Evolutionary conservation across 1,139 yeast genomes (phyloP), one percentile per base, ranked within the genome.

Genomic region (Geotrichum bryndzae): DNA sequence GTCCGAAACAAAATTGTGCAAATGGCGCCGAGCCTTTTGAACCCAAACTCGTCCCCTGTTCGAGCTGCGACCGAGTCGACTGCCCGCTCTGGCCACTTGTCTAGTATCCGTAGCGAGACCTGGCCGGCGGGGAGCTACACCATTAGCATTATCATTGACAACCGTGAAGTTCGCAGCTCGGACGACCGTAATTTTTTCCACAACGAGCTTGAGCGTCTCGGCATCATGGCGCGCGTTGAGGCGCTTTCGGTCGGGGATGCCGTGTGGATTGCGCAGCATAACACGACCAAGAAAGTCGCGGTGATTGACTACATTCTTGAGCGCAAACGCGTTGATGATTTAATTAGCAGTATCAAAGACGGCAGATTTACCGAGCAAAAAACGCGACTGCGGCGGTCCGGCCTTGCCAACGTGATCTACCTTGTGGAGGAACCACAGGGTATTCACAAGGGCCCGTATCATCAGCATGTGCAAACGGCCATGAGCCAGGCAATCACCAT

Each of bases 361-460:
- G 97, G 97, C 2, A 78, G 99, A 59, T 92, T 75, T 61, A 68
- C 66, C 22, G 99, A 94, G 72, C 99, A 94, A 71, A 92, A 94
- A 71, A 77, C 80, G 31, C 80, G 99, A 60, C 77, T 94, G 63
- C 81, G 80, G 58, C 82, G 85, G 70, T 82, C 95, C 0, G 90
- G 88, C 0, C 77, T 92, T 72, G 78, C 78, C 41, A 82, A 88
- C 67, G 82, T 86, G 54, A 87, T 85, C 67, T 95, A 94, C 68
- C 73, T 95, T 15, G 83, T 95, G n/a, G 99, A 95, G 72, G 96
- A 90, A 65, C 82, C 82, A 2, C 80, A 82, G 35, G 71, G 79
- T 1, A n/a, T 66, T 33, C 66, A 66, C 11, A 63, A 66, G 56
- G 72, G 78, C 0, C 77, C 79, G 13, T 84, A 84, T 80, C 77